Evolutionary conservation across 768 basidiomycete genomes (phyloP), one percentile per base, ranked within the genome.

Genomic region (Agaricus subrufescens): DNA sequence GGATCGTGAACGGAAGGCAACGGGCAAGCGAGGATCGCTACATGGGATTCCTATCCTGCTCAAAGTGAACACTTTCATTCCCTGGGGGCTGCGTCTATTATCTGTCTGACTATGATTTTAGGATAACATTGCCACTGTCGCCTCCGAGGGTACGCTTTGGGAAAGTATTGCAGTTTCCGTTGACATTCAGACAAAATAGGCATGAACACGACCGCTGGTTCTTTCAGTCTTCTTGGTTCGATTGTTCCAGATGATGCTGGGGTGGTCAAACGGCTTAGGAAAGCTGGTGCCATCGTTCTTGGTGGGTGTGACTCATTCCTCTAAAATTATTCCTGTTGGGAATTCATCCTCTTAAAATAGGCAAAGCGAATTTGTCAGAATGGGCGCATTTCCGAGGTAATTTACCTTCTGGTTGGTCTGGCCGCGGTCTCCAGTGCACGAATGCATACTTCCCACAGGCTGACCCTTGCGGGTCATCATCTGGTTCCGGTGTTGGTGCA

Each of bases 401-500:
- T 29, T 42, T 77, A 19, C 68, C 80, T 1, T 75, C 73, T 1
- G 83, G 82, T 10, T 85, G 81, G 80, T 82, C 81, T n/a, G 81
- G 79, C 14, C 72, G 82, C 46, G 76, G 76, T 10, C 81, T 82
- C 2, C 83, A 83, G 65, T 66, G 68, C 45, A 77, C 72, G 3
- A 77, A 72, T 54, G 75, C 80, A 11, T 83, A 80, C 61, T 81
- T 71, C 54, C 76, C 78, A 0, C 72, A 73, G 11, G 77, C 72
- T 3, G 78, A 83, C 59, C 80, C 83, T 2, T 82, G 78, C 57
- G 82, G 83, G 1, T 83, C 80, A 1, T 83, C 81, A 0, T 77
- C 81, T 6, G 85, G 85, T 2, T 82, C 81, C n/a, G 84, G 75
- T 3, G 71, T 83, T 29, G 72, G 78, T 25, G 69, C 78, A 2